Base-by-base conservation (phyloP, 2,329 filamentous ascomycete species). In the Chaetothyriales sp. region DNA sequence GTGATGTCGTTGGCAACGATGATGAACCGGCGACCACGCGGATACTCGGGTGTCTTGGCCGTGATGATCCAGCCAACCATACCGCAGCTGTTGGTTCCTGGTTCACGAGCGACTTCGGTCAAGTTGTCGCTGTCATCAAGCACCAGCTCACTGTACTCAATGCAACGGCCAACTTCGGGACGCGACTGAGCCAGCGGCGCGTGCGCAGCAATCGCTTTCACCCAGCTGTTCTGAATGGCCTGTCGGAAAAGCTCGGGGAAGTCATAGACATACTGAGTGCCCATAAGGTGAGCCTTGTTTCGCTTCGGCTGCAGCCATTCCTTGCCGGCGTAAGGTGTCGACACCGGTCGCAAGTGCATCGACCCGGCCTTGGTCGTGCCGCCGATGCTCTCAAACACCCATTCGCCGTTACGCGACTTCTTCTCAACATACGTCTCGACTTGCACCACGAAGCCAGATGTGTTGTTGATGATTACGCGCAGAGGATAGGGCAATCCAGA, bases 241-340 rank as follows among this genome's bases (percentile, higher is more conserved):
- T 97, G 92, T 65, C 92, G 82, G 85, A 98, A 98, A 47, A 98
- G 82, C 77, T 98, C 92, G 28, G 92, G 92, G 84, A 98, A 98
- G 71, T 98, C 92, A 69, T 98, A 98, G 51, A 97, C 92, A 67
- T 95, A 98, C 72, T 98, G 92, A 25, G 92, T 98, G 58, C 92
- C 92, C 89, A 98, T 95, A 56, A 97, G 76, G 68, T 98, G 92
- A 61, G 92, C 92, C 83, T 95, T 95, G 82, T 98, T 97, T 63
- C 92, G 83, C 82, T 97, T 97, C 57, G 92, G 92, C 73, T 98
- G 92, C 55, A 98, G 79, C 77, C 89, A 94, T 71, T 95, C 94
- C 82, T 98, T 98, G 65, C 90, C 95, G 40, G 90, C 85, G 70
- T 98, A 98, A 19, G 92, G 89, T 2, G 89, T 89, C 45, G 82